Evolutionary conservation across 768 basidiomycete species (phyloP).

Genomic region (Rhizopogon rudus): DNA sequence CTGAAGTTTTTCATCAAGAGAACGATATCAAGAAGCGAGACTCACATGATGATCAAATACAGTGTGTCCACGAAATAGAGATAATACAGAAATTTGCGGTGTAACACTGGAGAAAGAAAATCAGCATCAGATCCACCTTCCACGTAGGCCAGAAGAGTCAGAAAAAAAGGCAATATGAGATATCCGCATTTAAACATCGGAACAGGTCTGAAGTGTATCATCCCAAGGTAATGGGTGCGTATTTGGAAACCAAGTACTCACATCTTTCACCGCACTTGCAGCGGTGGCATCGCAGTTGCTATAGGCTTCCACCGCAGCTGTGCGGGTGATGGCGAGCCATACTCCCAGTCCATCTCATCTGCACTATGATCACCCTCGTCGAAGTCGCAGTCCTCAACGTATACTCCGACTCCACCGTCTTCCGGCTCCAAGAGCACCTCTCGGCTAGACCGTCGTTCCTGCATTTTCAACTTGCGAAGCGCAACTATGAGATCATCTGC

Average conservation of each 20-base stretch:
- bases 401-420: constrained; percentile 74
- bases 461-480: constrained; percentile 61
- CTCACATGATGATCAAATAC: constrained; percentile 3
- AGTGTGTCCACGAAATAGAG: not conserved
- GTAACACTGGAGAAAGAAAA: constrained; percentile 1
- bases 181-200: constrained; percentile 59
- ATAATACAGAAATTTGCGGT: not conserved
- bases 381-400: constrained; percentile 68
- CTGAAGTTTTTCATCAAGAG: constrained; percentile 4
- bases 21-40: not conserved
- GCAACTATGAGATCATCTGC: constrained; percentile 87
- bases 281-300: constrained; percentile 56
- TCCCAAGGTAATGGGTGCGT: constrained; percentile 30
- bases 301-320: constrained; percentile 45
- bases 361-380: constrained; percentile 24
- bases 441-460: constrained; percentile 32
- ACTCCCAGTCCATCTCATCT: constrained; percentile 51
- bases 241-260: constrained; percentile 15
- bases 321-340: constrained; percentile 43
- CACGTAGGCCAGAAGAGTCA: constrained; percentile 21
- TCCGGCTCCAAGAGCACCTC: constrained; percentile 66
- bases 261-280: constrained; percentile 21
- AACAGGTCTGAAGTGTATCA: constrained; percentile 80
- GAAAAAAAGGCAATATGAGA: constrained; percentile 58
- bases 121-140: constrained; percentile 5